Conservation (phyloP, 768 basidiomycete species). For the Pulveroboletus frians region DNA sequence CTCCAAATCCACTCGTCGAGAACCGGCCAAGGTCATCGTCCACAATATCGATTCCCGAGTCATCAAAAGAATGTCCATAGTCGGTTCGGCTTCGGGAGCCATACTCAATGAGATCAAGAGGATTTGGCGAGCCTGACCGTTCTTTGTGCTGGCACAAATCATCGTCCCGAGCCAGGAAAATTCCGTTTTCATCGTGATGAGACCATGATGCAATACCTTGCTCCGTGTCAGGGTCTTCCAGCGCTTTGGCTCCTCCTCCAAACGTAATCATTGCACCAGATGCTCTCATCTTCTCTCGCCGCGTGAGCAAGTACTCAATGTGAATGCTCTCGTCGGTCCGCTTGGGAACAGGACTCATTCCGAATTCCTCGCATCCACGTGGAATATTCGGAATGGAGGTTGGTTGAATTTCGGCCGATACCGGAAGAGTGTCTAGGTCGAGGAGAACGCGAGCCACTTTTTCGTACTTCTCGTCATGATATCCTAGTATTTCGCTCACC, state of each 20-base stretch:
- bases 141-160: neutral
- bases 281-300: conserved; percentile 18
- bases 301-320: conserved; percentile 24
- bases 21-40: conserved; percentile 4
- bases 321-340: conserved; percentile 8
- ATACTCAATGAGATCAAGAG: neutral
- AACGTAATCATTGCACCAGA: neutral
- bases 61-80: conserved; percentile 7
- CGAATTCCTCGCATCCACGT: conserved; percentile 22
- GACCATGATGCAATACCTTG: neutral
- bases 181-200: neutral
- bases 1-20: conserved; percentile 5
- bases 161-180: neutral
- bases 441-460: conserved; percentile 11
- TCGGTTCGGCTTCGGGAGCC: neutral
- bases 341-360: conserved; percentile 22
- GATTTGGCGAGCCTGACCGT: neutral
- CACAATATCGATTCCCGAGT: conserved; percentile 12
- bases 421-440: neutral
- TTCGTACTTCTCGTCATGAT: conserved; percentile 12
- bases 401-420: conserved; percentile 10
- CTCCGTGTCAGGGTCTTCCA: neutral
- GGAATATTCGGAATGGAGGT: conserved; percentile 2
- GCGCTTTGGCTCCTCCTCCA: neutral
- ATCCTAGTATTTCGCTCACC: conserved; percentile 12